phyloP scores from a whole-genome alignment of 2,329 filamentous ascomycete genomes.

The Cadophora malorum region DNA sequence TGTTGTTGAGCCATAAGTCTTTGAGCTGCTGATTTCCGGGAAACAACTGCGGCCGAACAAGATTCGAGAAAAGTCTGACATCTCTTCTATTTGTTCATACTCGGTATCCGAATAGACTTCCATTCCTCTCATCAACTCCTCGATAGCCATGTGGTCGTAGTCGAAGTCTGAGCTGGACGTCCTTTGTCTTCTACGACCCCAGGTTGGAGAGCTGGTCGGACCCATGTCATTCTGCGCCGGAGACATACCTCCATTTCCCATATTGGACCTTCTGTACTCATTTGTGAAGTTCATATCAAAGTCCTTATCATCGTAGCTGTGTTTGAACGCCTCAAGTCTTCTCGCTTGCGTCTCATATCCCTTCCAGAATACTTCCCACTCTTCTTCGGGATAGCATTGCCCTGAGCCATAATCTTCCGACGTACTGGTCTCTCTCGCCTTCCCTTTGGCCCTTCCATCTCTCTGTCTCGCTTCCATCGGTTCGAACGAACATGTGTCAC shows the following conservation, averaged over 20 bases:
- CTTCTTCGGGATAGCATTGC: not conserved
- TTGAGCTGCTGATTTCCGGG: not conserved
- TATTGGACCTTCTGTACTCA: not conserved
- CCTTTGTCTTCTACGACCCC: not conserved
- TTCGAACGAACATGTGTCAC: not conserved
- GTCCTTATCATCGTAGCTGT: not conserved
- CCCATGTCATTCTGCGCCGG: not conserved
- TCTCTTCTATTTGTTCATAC: constrained; percentile 7
- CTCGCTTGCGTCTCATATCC: not conserved
- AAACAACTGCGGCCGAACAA: not conserved
- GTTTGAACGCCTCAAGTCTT: not conserved
- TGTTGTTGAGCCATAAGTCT: not conserved
- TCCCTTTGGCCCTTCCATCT: not conserved
- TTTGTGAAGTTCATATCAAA: not conserved
- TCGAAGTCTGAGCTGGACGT: constrained; percentile 5
- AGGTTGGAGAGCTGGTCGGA: not conserved
- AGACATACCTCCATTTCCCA: not conserved
- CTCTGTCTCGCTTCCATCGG: not conserved
- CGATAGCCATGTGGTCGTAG: constrained; percentile 18
- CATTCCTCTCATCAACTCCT: constrained; percentile 20
- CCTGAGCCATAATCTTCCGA: not conserved
- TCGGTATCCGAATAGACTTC: constrained; percentile 18
- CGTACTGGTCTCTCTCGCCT: not conserved
- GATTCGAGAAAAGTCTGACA: not conserved
- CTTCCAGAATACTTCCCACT: not conserved